Base-by-base conservation (phyloP, 2,329 filamentous ascomycete species). In the Pseudocercospora musae region DNA sequence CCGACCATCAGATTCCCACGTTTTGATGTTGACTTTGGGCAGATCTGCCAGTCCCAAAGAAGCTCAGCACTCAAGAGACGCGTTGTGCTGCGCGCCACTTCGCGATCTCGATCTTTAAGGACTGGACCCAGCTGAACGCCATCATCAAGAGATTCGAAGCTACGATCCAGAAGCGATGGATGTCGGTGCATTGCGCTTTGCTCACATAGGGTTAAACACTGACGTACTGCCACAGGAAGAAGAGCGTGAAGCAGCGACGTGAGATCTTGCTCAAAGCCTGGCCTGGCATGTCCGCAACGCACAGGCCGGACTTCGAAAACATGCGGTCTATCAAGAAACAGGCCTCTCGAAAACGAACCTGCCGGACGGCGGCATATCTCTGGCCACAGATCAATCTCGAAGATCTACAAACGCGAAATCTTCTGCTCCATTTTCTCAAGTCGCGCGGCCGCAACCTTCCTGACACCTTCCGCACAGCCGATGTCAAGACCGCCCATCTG, bases 321-420 rank as follows among this genome's bases (percentile, higher is more conserved):
- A 71, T 76, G 40, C 66, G 71, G n/a, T 62, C 68, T 2, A 31
- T 53, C 31, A 61, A 60, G 9, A 70, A 68, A 46, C 69, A 71
- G 8, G 54, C 42, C 27, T 60, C 54, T 46, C 65, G 68, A 5
- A 55, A 61, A 2, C 60, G 62, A 11, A 69, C 66, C 3, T 66
- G 65, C 25, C 55, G 54, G 7, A 63, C 65, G 2, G 75, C 78
- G 5, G 58, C 73, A 8, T 84, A 74, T 62, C 70, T 84, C 46
- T 85, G 79, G 77, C 85, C 85, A 0, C 77, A 81, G 50, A 80
- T 87, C 69, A 88, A 87, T 65, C 75, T 83, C 44, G 82, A 87
- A 59, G 85, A 87, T 66, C 73, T 88, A 0, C 57, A 68, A 0
- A 75, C 79, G 21, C 70, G 78, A 0, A 81, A 79, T 53, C 62